Evolutionary conservation across 441 rosid genomes (phyloP).

Genomic region (Adansonia gregorii): DNA sequence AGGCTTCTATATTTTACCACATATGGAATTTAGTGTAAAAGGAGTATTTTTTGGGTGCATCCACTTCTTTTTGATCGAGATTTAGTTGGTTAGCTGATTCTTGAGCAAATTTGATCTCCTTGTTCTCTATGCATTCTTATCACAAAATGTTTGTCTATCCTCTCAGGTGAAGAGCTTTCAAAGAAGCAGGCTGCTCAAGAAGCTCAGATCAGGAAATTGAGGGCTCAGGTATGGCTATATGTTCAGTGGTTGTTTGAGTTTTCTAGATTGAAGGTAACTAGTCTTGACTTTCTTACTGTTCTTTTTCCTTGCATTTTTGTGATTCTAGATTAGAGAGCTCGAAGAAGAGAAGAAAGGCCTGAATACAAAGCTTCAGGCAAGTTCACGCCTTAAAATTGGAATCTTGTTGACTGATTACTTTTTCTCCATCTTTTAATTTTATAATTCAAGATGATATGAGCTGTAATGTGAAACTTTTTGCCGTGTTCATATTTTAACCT

Average conservation of each 20-base stretch:
- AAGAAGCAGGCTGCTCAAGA: conserved; percentile 98
- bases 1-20: conserved; percentile 1
- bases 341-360: conserved; percentile 99
- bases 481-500: not conserved
- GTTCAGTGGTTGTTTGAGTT: conserved; percentile 27
- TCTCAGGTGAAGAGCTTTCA: conserved; percentile 97
- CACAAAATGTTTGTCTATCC: conserved; percentile 24
- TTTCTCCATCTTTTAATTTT: not conserved
- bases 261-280: conserved; percentile 14
- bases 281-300: conserved; percentile 24
- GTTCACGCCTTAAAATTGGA: conserved; percentile 32
- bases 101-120: not conserved
- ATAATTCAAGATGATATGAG: conserved; percentile 6
- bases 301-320: conserved; percentile 16
- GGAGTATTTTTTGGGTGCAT: not conserved
- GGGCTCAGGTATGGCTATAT: conserved; percentile 76
- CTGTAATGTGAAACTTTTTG: not conserved
- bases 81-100: conserved; percentile 8
- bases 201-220: conserved; percentile 89
- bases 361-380: conserved; percentile 93
- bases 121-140: conserved; percentile 6
- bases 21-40: not conserved
- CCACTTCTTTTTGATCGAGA: not conserved
- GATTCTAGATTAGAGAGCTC: conserved; percentile 80
- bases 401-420: conserved; percentile 3